phyloP scores from a whole-genome alignment of 495 filamentous ascomycete species.

The Cercophora sp. region DNA sequence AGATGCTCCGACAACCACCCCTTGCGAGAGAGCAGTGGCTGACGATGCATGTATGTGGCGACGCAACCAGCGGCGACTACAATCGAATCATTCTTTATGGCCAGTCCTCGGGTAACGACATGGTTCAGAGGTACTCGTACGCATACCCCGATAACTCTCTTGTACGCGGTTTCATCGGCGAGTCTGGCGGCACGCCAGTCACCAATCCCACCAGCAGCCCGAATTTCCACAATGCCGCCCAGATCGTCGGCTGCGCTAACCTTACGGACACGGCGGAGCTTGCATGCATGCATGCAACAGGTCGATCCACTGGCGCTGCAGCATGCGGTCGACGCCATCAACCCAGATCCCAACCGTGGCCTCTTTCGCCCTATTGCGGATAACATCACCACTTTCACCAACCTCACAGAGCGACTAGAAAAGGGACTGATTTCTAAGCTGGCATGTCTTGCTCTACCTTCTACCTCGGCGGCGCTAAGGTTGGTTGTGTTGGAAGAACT shows the following conservation, averaged over 20 bases:
- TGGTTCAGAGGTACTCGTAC: slow-evolving; percentile 47
- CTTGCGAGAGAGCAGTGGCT: not conserved
- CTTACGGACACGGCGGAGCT: slow-evolving; percentile 35
- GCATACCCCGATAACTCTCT: slow-evolving; percentile 40
- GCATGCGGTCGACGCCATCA: not conserved
- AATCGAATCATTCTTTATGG: slow-evolving; percentile 43
- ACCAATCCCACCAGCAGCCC: slow-evolving; percentile 15
- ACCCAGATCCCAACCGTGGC: not conserved
- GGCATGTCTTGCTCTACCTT: too few relatives aligned
- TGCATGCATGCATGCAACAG: slow-evolving; percentile 47
- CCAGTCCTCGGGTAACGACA: slow-evolving; percentile 43
- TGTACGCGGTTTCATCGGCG: slow-evolving; percentile 42
- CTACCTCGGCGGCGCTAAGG: too few relatives aligned
- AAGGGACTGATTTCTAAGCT: slow-evolving; percentile 16
- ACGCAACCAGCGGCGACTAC: slow-evolving; percentile 36
- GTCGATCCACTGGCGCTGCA: slow-evolving; percentile 5
- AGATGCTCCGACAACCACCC: not conserved
- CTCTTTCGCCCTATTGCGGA: slow-evolving; percentile 21
- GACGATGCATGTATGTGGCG: slow-evolving; percentile 8
- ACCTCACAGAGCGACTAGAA: slow-evolving; percentile 24
- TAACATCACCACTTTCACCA: slow-evolving; percentile 24
- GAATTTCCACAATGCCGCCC: slow-evolving; percentile 27
- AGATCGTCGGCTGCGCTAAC: slow-evolving; percentile 41
- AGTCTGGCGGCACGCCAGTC: slow-evolving; percentile 47
- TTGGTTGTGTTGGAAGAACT: too few relatives aligned